Base-by-base conservation (phyloP, 164 flowering plant species). In the Tetrastigma voinierianum region DNA sequence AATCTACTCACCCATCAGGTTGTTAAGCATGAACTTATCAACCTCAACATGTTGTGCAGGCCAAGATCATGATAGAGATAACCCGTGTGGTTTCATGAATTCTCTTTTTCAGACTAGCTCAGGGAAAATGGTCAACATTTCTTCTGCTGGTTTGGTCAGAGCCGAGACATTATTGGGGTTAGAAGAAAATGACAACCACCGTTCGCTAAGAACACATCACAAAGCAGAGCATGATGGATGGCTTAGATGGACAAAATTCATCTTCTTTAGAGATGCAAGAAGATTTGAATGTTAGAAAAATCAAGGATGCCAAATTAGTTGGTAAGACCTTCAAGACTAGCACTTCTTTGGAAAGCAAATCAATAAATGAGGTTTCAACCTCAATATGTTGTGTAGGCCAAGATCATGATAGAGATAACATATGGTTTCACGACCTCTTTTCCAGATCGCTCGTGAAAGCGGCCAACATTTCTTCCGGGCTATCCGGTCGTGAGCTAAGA, bases 91-190 rank as follows among this genome's bases (percentile, higher is more conserved):
- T 60, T 70, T 68, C 51, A 64, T 83, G 3, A 79, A 74, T 73
- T 80, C 90, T 18, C 67, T 82, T 63, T 88, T 87, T 70, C 82
- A 80, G 67, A 81, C 90, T 11, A 87, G 83, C 21, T 84, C 90
- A 14, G 90, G 91, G 72, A 85, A 87, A 76, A 48, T n/a, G 43
- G 89, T 90, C 17, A 72, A 74, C 52, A 63, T 93, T 69, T 89
- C 96, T 67, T 74, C 92, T 65, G 80, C 83, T 45, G 94, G 93
- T 72, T 80, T 93, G 45, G 44, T 66, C 10, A 92, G 76, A 83
- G 99, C 96, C 20, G 82, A 87, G 77, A 66, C 83, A 45, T 77
- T 95, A 72, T 71, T 92, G 75, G 87, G 90, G n/a, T 66, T 84
- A 66, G 87, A 84, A 11, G 86, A 84, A 69, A 77, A 62, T 63